Base-by-base conservation (phyloP, 164 flowering plant genomes). In the Vitis rupestris region DNA sequence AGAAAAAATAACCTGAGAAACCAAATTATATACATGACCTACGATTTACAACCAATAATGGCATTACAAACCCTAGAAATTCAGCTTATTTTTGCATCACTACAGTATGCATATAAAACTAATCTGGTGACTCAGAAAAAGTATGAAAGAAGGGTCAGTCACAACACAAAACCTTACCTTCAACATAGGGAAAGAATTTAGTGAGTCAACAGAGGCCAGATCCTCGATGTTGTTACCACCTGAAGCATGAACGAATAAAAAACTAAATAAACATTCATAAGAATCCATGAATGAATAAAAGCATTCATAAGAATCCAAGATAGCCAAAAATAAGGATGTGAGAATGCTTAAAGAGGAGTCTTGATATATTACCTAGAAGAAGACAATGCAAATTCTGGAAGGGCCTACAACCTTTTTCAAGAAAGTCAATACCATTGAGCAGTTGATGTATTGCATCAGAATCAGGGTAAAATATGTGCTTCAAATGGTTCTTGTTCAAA, bases 151-250 rank as follows among this genome's bases (percentile, higher is more conserved):
- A 15, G 19, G 7, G 31, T 19, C 55, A 48, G 31, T 19, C 55
- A 48, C 29, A 67, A 50, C 5, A 56, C 8, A 74, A 17, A 74
- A 72, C 29, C 91, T 80, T 80, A 95, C 99, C 81, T 65, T 69
- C 76, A 95, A 83, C 13, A 68, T 83, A n/a, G 94, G 97, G 69
- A 91, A 95, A 59, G 64, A 75, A 76, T 91, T 91, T 44, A 93
- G 82, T 1, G 91, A 76, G 71, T 95, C 97, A 59, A 93, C 74
- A 61, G 95, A 88, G 55, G 79, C 77, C 73, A 84, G 72, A 80
- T 93, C 92, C 50, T 75, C 81, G 78, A 95, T 86, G 61, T 74
- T 80, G 81, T 95, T 95, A 68, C 84, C 84, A 59, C 98, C 99
- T 95, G 82, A 61, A 74, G 66, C 71, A 83, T 29, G 50, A 66